These are phyloP conservation scores for Dendrothele bispora DNA, from an alignment of 768 basidiomycete species.

Conservation along the genomic window DNA sequence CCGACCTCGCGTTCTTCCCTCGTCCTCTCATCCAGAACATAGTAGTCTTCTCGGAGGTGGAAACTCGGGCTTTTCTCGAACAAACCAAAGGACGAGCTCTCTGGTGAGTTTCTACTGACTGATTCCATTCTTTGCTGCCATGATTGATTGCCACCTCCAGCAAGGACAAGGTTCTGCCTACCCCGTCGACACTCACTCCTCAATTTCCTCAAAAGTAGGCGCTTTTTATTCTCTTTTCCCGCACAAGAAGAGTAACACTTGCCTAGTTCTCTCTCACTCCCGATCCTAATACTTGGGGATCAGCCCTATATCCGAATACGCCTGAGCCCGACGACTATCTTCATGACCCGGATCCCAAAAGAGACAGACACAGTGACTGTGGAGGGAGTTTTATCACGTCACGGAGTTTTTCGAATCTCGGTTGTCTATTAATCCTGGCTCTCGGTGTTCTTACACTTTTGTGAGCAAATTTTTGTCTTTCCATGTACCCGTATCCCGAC, in stretches of 20 bases:
- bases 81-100: no score
- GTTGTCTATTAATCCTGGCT: constrained; percentile 40
- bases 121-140: no score
- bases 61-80: no score
- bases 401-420: constrained; percentile 49
- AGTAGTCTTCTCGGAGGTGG: no score
- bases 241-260: background rate
- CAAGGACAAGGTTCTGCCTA: no score
- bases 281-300: constrained; percentile 3
- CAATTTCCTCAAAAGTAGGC: no score
- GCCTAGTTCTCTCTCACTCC: background rate
- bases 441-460: constrained; percentile 35
- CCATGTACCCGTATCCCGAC: constrained; percentile 12
- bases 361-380: constrained; percentile 37
- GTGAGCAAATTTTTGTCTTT: constrained; percentile 22
- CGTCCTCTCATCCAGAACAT: no score
- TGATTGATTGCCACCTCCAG: no score
- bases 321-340: constrained; percentile 9
- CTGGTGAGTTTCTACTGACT: no score
- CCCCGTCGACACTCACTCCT: no score
- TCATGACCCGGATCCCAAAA: constrained; percentile 28
- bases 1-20: no score
- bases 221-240: no score
- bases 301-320: background rate
- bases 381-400: constrained; percentile 45